A percentile compares a stretch with the other conserved stretches of the same genome.
Evolutionary conservation across 139 green algal species (phyloP).

Genomic region (Tetratostichococcus sp.): DNA sequence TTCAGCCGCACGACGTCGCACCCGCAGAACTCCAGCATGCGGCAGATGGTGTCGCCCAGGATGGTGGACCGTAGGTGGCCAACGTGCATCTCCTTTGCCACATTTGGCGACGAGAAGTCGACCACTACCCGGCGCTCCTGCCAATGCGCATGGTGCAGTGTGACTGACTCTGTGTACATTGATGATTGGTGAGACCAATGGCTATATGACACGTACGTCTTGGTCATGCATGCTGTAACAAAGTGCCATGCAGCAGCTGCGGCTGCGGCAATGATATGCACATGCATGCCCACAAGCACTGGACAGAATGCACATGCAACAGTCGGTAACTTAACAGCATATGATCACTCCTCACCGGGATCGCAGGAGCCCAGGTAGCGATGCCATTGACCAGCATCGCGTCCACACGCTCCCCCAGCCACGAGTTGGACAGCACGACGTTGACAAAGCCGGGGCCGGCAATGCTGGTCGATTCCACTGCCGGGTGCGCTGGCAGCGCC

Average conservation of each 20-base stretch:
- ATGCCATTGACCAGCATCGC: slow-evolving; percentile 33
- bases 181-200: too few species aligned
- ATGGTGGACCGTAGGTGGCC: slow-evolving; percentile 97
- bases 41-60: slow-evolving; percentile 84
- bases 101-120: slow-evolving; percentile 97
- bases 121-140: slow-evolving; percentile 64
- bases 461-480: slow-evolving; percentile 35
- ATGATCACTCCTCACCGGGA: slow-evolving; percentile 19
- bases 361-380: slow-evolving; percentile 34
- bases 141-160: too few species aligned
- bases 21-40: slow-evolving; percentile 82
- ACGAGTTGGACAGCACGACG: slow-evolving; percentile 43
- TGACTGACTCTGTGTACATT: too few species aligned
- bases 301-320: too few species aligned
- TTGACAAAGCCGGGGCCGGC: slow-evolving; percentile 99
- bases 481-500: slow-evolving; percentile 49
- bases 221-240: too few species aligned
- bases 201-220: too few species aligned
- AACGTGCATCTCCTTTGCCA: slow-evolving; percentile 99
- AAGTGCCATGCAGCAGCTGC: too few species aligned
- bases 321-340: too few species aligned
- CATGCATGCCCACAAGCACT: too few species aligned
- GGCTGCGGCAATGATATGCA: too few species aligned
- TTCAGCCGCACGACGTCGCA: slow-evolving; percentile 90
- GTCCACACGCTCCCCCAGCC: slow-evolving; percentile 27